Evolutionary conservation across 371 early-diverging fungal species (phyloP), one percentile per base, ranked within the genome.

Genomic region (Mortierella sp.): DNA sequence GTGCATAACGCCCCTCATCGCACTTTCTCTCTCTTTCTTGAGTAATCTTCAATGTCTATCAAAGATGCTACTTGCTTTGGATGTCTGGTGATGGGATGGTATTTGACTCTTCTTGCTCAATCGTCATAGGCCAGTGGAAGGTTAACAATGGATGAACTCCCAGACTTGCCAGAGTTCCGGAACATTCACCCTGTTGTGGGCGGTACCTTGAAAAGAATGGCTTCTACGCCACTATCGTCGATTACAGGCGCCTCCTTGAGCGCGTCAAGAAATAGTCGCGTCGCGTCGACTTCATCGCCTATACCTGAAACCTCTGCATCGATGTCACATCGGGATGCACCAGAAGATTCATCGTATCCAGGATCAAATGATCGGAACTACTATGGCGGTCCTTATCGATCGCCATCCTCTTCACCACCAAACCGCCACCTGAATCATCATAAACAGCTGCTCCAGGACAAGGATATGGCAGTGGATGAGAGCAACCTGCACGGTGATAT

Each of bases 121-220:
- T 25, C 19, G 12, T 13, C 39, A 13, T 67, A 74, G 76, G 76
- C 76, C 12, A 74, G 76, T 29, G 61, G 50, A 16, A 50, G 76
- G 14, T 45, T 74, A 19, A 67, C 76, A 12, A 74, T 74, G 76
- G 68, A 68, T 7, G 76, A 74, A 16, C 53, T 74, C 2, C 76
- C 76, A 13, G 76, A 74, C 46, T 37, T 74, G 2, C 68, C 68
- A 24, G 76, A 74, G 45, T 74, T 74, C 39, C 55, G 63, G n/a
- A 50, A 21, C 24, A 60, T 54, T 17, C 49, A 63, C 22, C 34
- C 62, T 0, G 21, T 41, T 5, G 25, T 34, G 2, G 55, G 66
- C n/a, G 62, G 72, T 5, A 62, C 55, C 10, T 48, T 72, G 27
- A 66, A 45, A 47, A 67, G 73, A 2, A 72, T 72, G 67, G 54